Evolutionary conservation across 164 flowering plant species (phyloP).

Genomic region (Sextonia rubra): DNA sequence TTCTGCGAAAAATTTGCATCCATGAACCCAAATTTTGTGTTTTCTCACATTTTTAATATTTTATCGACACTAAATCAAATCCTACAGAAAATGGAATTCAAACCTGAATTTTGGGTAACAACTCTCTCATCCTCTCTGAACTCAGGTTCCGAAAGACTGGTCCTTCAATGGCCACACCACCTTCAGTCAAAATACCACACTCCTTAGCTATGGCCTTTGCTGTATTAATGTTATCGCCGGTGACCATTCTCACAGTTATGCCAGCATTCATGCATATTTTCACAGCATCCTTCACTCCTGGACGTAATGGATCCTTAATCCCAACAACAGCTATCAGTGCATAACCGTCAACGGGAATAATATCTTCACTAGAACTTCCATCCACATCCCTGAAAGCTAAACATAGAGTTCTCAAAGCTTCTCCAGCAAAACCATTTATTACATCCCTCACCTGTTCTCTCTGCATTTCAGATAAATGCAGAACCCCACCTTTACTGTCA

Average conservation of each 20-base stretch:
- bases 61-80: no score
- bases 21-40: no score
- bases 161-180: slow-evolving; percentile 51
- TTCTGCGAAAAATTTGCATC: no score
- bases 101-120: slow-evolving; percentile 42
- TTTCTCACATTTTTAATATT: no score
- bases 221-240: slow-evolving; percentile 52
- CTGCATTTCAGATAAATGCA: slow-evolving; percentile 29
- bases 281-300: slow-evolving; percentile 53
- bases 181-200: slow-evolving; percentile 44
- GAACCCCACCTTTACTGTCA: slow-evolving; percentile 25
- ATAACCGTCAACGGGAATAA: slow-evolving; percentile 36
- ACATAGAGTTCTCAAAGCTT: slow-evolving; percentile 47
- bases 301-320: slow-evolving; percentile 54
- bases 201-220: slow-evolving; percentile 55
- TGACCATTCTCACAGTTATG: slow-evolving; percentile 51
- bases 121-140: slow-evolving; percentile 26
- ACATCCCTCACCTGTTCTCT: slow-evolving; percentile 20
- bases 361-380: slow-evolving; percentile 12
- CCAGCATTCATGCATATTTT: slow-evolving; percentile 41
- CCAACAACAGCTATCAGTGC: slow-evolving; percentile 46
- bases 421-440: slow-evolving; percentile 38
- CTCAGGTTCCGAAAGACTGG: slow-evolving; percentile 30
- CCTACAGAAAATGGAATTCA: not conserved
- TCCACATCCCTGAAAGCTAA: slow-evolving; percentile 44